Conservation (phyloP, 345 rosid species). For the Eucalyptus globulus region DNA sequence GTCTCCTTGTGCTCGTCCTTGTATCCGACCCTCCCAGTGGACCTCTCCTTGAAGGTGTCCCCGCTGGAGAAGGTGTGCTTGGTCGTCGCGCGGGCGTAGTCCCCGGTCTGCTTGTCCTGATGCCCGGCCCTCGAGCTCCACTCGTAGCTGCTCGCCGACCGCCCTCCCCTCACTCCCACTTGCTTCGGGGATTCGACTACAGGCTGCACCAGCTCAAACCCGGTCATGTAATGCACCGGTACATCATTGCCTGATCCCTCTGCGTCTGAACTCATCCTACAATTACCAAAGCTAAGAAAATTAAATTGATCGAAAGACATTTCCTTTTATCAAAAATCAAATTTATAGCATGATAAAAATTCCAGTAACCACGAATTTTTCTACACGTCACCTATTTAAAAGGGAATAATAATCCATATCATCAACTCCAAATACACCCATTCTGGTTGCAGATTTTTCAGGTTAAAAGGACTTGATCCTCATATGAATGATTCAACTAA, state of each 20-base stretch:
- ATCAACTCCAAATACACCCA: neutral
- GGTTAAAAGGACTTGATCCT: neutral
- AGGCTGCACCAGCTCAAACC: neutral
- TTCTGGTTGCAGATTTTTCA: neutral
- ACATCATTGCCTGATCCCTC: neutral
- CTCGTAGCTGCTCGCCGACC: neutral
- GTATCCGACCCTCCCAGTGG: neutral
- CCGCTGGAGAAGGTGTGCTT: neutral
- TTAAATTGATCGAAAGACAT: neutral
- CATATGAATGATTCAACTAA: neutral
- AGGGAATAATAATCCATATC: neutral
- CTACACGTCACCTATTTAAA: neutral
- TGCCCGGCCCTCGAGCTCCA: neutral
- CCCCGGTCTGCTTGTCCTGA: neutral
- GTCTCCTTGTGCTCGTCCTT: conserved; percentile 1
- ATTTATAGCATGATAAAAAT: neutral
- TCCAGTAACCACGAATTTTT: neutral
- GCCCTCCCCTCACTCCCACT: neutral
- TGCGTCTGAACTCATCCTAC: neutral
- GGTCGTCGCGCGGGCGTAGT: neutral
- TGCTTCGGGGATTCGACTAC: neutral
- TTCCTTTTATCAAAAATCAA: neutral
- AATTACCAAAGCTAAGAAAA: neutral
- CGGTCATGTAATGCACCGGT: neutral
- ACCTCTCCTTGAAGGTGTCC: neutral